These are phyloP conservation scores for Sclerotinia subarctica DNA, from an alignment of 2,329 filamentous ascomycete species.

Conservation along the genomic window DNA sequence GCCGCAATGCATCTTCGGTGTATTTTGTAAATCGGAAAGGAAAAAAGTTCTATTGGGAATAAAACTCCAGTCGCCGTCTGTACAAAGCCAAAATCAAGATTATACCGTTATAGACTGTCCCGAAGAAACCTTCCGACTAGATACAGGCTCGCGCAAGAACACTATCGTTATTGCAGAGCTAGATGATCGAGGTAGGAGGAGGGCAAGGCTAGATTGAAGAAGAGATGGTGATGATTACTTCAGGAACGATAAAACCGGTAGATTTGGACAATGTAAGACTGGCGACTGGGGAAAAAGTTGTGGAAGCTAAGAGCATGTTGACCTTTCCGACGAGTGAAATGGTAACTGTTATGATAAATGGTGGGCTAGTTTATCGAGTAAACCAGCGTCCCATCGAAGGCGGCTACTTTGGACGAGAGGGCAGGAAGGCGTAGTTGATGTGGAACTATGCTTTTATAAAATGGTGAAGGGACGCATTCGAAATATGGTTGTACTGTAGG, in stretches of 20 bases:
- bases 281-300: constrained; percentile 56
- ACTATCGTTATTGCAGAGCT: constrained; percentile 40
- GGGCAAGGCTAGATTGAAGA: constrained; percentile 41
- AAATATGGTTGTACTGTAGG: not conserved
- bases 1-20: constrained; percentile 57
- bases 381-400: constrained; percentile 35
- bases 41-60: constrained; percentile 27
- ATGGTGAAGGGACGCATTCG: constrained; percentile 5
- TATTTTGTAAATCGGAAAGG: constrained; percentile 1
- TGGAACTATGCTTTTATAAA: constrained; percentile 8
- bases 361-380: constrained; percentile 31
- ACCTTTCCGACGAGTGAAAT: constrained; percentile 38
- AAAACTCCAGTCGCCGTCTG: constrained; percentile 55
- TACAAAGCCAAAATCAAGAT: constrained; percentile 47
- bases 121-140: constrained; percentile 44
- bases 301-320: constrained; percentile 59
- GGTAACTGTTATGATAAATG: constrained; percentile 36
- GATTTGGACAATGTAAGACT: constrained; percentile 52
- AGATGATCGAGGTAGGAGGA: constrained; percentile 45
- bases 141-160: constrained; percentile 41
- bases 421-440: constrained; percentile 7
- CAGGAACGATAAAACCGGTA: constrained; percentile 57
- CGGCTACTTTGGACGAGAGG: constrained; percentile 21
- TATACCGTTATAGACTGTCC: constrained; percentile 43
- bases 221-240: constrained; percentile 43